These are phyloP conservation scores for Leonotis leonurus DNA, from an alignment of 257 asterid genomes.

Conservation along the genomic window DNA sequence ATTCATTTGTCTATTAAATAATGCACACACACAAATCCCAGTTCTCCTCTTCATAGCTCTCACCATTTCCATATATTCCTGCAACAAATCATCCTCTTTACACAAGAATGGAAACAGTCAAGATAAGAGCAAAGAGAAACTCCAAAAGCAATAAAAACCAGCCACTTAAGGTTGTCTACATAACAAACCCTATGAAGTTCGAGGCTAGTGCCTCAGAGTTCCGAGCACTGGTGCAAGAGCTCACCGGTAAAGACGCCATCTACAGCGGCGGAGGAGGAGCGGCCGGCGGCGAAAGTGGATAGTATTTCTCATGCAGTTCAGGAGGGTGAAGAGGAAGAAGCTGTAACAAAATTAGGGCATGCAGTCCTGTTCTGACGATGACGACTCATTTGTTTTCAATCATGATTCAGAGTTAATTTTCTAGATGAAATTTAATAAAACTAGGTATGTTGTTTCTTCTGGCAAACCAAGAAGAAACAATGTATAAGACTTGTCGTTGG, in stretches of 20 bases:
- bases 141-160: slow-evolving; percentile 33
- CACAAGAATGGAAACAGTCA: slow-evolving; percentile 32
- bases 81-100: neutral
- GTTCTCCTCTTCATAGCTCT: neutral
- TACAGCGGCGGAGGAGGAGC: slow-evolving; percentile 7
- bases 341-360: neutral
- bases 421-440: neutral
- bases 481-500: no score
- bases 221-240: slow-evolving; percentile 66
- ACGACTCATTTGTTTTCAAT: slow-evolving; percentile 9
- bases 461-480: no score
- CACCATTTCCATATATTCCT: neutral
- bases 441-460: neutral
- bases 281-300: slow-evolving; percentile 3
- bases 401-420: neutral
- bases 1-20: neutral
- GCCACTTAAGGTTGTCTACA: slow-evolving; percentile 67
- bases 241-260: slow-evolving; percentile 67
- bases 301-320: neutral
- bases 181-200: slow-evolving; percentile 71
- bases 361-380: no score
- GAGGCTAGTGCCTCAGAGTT: slow-evolving; percentile 54
- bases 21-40: neutral
- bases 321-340: neutral
- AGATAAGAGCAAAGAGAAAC: slow-evolving; percentile 25